Evolutionary conservation across 805 yeast species (phyloP), one percentile per base, ranked within the genome.

Genomic region (Wickerhamiella slavikovae): DNA sequence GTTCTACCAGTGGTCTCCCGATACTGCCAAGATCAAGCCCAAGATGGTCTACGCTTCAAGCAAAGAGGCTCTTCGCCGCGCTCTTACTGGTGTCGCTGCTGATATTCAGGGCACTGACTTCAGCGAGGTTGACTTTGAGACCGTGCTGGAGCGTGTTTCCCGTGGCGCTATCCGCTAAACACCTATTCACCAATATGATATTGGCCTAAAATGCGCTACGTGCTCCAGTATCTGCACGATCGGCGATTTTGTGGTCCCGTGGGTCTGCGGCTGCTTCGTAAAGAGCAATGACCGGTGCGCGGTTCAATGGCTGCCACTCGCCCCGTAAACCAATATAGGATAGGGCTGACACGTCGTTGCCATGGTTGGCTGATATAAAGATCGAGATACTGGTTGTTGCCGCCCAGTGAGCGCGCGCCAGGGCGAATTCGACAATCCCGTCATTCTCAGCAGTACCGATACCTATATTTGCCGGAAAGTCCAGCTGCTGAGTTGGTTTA

Each of bases 31-130:
- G 38, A 72, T 89, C 48, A 76, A 91, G 64, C 56, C 44, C 45
- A 89, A 89, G 76, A 89, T 89, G 98, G 77, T 85, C 38, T 85
- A 83, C 63, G 96, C 98, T 28, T 71, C 94, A n/a, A 83, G 96
- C 36, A 82, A 82, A 61, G 96, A 83, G 48, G 93, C 95, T 29
- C 68, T 89, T 51, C 85, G 96, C 67, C 80, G 93, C 61, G 85
- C 98, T 33, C 66, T 89, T 51, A 85, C 78, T 55, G 98, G 98
- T 57, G 71, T 89, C 43, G 63, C 94, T 34, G 57, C 93, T 43
- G 98, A 89, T 51, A 66, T 89, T 49, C 98, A 89, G 64, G 98
- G 96, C 52, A 89, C 98, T 35, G 98, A 89, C 58, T 83, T 72
- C 60, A 73, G 91, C 38, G 98, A 89, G 66, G 95, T 89, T 43